Evolutionary conservation across 768 basidiomycete genomes (phyloP).

Genomic region (Tremella yokohamensis): DNA sequence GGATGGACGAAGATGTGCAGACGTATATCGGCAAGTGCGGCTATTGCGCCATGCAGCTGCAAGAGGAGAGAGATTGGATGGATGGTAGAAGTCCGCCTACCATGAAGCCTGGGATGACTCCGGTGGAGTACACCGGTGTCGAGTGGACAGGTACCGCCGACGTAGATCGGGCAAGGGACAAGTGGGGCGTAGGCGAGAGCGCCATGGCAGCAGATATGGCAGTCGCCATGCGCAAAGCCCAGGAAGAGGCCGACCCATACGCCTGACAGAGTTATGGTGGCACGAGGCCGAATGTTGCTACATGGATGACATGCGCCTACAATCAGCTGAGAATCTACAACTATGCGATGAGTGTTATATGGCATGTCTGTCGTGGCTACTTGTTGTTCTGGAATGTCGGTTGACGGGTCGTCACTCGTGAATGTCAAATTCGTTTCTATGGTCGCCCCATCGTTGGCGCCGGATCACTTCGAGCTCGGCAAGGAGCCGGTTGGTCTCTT

Average conservation of each 20-base stretch:
- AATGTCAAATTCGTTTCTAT: not conserved
- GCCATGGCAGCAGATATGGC: slow-evolving; percentile 37
- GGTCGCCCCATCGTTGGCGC: slow-evolving; percentile 30
- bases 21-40: slow-evolving; percentile 14
- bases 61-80: slow-evolving; percentile 5
- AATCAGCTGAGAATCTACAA: no score
- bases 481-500: slow-evolving; percentile 45
- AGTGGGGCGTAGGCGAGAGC: slow-evolving; percentile 20
- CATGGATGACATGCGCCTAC: no score
- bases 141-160: slow-evolving; percentile 14
- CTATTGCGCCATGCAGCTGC: not conserved
- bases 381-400: not conserved
- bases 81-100: not conserved
- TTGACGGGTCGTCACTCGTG: not conserved
- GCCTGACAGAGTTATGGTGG: no score
- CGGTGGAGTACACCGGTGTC: slow-evolving; percentile 25
- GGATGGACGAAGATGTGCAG: slow-evolving; percentile 32
- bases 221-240: slow-evolving; percentile 26
- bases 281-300: no score
- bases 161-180: slow-evolving; percentile 3
- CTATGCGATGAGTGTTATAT: no score
- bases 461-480: slow-evolving; percentile 36
- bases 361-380: no score
- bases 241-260: slow-evolving; percentile 19
- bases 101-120: slow-evolving; percentile 10